Conservation (phyloP, 495 filamentous ascomycete genomes). For the Cairneyella variabilis region DNA sequence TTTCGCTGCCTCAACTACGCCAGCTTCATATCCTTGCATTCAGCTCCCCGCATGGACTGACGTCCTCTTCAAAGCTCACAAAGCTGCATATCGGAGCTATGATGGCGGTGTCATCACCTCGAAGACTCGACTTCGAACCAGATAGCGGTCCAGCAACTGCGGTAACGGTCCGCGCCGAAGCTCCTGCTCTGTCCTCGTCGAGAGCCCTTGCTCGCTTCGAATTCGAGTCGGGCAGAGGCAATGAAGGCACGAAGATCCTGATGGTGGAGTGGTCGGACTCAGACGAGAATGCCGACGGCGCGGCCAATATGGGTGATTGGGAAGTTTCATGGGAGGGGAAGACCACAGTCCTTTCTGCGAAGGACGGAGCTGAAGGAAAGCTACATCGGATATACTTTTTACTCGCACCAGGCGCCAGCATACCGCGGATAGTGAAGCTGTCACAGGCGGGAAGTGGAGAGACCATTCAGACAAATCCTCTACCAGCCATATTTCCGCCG, state of each 20-base stretch:
- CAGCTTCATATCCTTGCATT: slow-evolving; percentile 10
- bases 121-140: slow-evolving; percentile 22
- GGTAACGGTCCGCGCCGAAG: slow-evolving; percentile 11
- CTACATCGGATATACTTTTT: slow-evolving; percentile 71
- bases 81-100: slow-evolving; percentile 10
- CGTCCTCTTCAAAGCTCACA: slow-evolving; percentile 10
- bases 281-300: slow-evolving; percentile 31
- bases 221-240: slow-evolving; percentile 70
- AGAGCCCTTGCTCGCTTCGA: slow-evolving; percentile 75
- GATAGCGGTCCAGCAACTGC: slow-evolving; percentile 11
- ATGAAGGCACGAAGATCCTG: slow-evolving; percentile 79
- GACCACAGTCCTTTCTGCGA: slow-evolving; percentile 57
- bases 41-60: slow-evolving; percentile 22
- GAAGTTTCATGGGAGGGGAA: slow-evolving; percentile 76
- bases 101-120: slow-evolving; percentile 25
- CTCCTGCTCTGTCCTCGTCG: slow-evolving; percentile 33
- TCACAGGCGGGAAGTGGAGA: slow-evolving; percentile 35
- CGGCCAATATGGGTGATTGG: slow-evolving; percentile 47
- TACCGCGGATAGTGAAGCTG: slow-evolving; percentile 67
- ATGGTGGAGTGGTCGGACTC: slow-evolving; percentile 82
- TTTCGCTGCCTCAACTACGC: neutral
- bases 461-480: slow-evolving; percentile 57
- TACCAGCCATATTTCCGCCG: slow-evolving; percentile 77
- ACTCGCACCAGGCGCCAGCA: slow-evolving; percentile 57
- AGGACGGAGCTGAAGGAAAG: slow-evolving; percentile 49